phyloP scores from a whole-genome alignment of 75 land plant species.

The Selaginella tamariscina region DNA sequence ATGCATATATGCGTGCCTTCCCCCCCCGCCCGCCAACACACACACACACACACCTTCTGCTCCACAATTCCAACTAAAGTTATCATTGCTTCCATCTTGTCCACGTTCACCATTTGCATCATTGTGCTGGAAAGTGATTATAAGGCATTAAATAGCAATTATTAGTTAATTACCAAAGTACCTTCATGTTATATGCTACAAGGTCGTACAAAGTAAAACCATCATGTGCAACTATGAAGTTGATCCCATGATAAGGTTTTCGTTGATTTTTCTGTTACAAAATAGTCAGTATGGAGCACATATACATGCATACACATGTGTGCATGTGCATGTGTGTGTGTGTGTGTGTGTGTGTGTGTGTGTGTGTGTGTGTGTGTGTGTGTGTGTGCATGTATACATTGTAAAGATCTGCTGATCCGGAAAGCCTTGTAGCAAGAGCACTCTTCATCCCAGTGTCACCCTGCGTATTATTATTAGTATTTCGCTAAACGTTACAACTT shows the following conservation, averaged over 20 bases:
- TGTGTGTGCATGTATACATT: slow-evolving; percentile 33
- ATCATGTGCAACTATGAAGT: slow-evolving; percentile 96
- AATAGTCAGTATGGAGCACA: too few species aligned
- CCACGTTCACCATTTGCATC: slow-evolving; percentile 88
- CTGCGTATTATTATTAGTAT: slow-evolving; percentile 22
- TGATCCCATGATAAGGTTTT: slow-evolving; percentile 82
- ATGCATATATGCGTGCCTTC: too few species aligned
- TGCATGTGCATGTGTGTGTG: too few species aligned
- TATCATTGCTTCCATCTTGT: slow-evolving; percentile 87
- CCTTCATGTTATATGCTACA: slow-evolving; percentile 92
- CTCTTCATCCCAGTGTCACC: slow-evolving; percentile 87
- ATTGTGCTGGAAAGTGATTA: slow-evolving; percentile 52
- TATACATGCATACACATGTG: too few species aligned
- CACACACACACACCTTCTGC: slow-evolving; percentile 43
- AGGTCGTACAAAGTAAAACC: slow-evolving; percentile 89
- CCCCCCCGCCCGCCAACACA: too few species aligned
- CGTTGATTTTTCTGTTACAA: slow-evolving; percentile 51
- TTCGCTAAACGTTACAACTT: background rate
- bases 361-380: too few species aligned
- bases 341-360: too few species aligned
- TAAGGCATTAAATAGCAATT: background rate
- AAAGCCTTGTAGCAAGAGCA: slow-evolving; percentile 69
- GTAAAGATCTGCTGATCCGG: slow-evolving; percentile 91
- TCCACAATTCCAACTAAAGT: slow-evolving; percentile 95
- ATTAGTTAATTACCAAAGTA: slow-evolving; percentile 9